These are phyloP conservation scores for Veloporphyrellus conicus DNA, from an alignment of 1,284 basidiomycete species.

Conservation along the genomic window DNA sequence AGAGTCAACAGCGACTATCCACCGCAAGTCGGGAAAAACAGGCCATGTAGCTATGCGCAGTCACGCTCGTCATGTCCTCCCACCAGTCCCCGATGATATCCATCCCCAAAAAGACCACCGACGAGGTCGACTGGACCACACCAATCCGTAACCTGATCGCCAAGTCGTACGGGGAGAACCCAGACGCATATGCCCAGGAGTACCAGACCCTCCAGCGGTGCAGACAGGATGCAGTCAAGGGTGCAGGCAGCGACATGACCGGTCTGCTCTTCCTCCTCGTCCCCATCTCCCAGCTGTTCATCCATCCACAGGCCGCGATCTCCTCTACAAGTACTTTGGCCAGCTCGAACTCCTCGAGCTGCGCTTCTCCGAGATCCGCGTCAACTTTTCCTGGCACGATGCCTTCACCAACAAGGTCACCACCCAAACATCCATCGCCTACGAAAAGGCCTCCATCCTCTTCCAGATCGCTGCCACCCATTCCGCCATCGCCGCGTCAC, in stretches of 20 bases:
- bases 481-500: constrained; percentile 80
- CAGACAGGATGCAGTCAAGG: constrained; percentile 91
- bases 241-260: constrained; percentile 90
- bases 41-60: constrained; percentile 7
- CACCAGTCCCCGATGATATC: constrained; percentile 79
- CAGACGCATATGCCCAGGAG: constrained; percentile 83
- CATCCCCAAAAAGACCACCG: constrained; percentile 74
- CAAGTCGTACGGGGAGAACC: constrained; percentile 90
- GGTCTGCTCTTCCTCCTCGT: constrained; percentile 48
- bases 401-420: constrained; percentile 93
- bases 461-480: constrained; percentile 96
- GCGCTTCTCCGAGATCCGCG: constrained; percentile 93
- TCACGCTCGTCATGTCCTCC: constrained; percentile 48
- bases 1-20: constrained; percentile 10
- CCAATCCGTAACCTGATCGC: constrained; percentile 85
- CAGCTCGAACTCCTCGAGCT: constrained; percentile 97
- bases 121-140: constrained; percentile 88
- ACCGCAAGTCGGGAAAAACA: too few species aligned
- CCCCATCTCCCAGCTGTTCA: constrained; percentile 2
- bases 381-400: constrained; percentile 95
- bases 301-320: constrained; percentile 67
- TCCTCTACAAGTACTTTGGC: constrained; percentile 99
- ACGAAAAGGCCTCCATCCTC: constrained; percentile 96
- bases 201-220: constrained; percentile 82
- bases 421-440: constrained; percentile 94